phyloP scores from a whole-genome alignment of 2,329 filamentous ascomycete species.

The Colletotrichum destructivum region DNA sequence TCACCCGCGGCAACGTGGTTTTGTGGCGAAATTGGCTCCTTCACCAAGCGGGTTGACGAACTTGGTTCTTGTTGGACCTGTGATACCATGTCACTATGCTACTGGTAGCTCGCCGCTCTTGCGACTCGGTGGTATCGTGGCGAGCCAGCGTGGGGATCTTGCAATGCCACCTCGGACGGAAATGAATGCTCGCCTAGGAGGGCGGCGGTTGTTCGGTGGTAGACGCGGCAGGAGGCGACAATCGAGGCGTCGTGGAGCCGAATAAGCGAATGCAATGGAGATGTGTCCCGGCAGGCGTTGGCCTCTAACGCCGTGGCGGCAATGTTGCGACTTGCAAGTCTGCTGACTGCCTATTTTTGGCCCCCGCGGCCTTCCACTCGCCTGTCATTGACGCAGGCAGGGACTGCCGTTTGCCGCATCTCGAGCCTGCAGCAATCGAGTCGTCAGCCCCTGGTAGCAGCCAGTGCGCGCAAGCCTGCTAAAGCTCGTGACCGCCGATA shows the following conservation, averaged over 20 bases:
- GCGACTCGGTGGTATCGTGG: constrained; percentile 23
- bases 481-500: constrained; percentile 26
- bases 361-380: constrained; percentile 13
- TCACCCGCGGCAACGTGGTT: constrained; percentile 6
- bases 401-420: constrained; percentile 36
- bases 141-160: constrained; percentile 13
- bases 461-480: constrained; percentile 20
- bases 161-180: constrained; percentile 27
- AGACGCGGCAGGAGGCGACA: constrained; percentile 35
- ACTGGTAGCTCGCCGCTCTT: constrained; percentile 24
- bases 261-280: constrained; percentile 5
- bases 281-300: constrained; percentile 14
- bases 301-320: constrained; percentile 26
- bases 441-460: constrained; percentile 17
- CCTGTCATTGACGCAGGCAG: constrained; percentile 16
- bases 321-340: constrained; percentile 11
- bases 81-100: neutral
- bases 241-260: constrained; percentile 19
- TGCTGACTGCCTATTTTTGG: constrained; percentile 37
- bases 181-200: constrained; percentile 15
- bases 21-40: constrained; percentile 22
- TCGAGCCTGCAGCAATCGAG: neutral
- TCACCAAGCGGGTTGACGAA: constrained; percentile 11
- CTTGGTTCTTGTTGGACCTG: neutral
- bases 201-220: constrained; percentile 30